These are phyloP conservation scores for Cladophialophora carrionii DNA, from an alignment of 2,329 filamentous ascomycete genomes.

Conservation along the genomic window DNA sequence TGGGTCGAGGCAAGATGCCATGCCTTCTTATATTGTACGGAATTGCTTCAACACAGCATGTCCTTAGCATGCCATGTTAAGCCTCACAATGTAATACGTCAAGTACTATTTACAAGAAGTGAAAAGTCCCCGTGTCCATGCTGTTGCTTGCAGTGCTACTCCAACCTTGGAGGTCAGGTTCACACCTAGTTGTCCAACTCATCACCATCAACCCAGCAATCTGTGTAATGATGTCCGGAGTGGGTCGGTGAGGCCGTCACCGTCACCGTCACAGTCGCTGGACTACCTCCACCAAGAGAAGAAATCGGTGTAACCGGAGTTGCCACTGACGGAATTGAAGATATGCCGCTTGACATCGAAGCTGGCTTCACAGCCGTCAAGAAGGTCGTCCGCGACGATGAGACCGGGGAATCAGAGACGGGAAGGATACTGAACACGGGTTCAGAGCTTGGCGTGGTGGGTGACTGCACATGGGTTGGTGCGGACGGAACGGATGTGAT, in stretches of 20 bases:
- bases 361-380: constrained; percentile 9
- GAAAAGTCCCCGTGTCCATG: neutral
- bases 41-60: neutral
- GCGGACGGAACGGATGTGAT: neutral
- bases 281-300: neutral
- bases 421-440: neutral
- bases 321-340: neutral
- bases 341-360: neutral
- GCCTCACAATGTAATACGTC: neutral
- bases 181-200: constrained; percentile 4
- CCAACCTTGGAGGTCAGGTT: neutral
- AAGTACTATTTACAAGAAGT: constrained; percentile 9
- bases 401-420: neutral
- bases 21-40: neutral
- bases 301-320: neutral
- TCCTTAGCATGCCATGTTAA: neutral
- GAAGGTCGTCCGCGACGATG: constrained; percentile 4
- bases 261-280: constrained; percentile 11
- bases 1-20: no score
- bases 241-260: constrained; percentile 2
- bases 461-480: constrained; percentile 1
- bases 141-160: neutral
- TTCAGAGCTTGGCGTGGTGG: neutral
- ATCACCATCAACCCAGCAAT: constrained; percentile 17
- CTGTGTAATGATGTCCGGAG: constrained; percentile 13